Evolutionary conservation across 306 rosid species (phyloP).

Genomic region (Luffa acutangula): DNA sequence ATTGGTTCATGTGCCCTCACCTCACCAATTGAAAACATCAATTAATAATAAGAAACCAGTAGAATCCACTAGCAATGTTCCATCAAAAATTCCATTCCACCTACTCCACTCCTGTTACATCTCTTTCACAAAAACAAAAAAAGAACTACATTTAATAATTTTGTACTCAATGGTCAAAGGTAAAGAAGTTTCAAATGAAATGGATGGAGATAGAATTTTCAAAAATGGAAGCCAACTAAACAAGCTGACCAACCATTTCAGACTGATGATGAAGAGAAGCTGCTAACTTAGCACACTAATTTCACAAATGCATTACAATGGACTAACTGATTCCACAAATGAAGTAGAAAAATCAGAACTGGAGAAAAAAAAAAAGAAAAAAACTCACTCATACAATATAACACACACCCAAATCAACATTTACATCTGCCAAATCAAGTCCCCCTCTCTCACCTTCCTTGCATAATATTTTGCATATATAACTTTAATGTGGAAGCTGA

Average conservation of each 20-base stretch:
- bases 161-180: too few relatives aligned
- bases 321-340: slow-evolving; percentile 30
- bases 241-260: neutral
- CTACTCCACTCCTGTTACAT: too few relatives aligned
- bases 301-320: slow-evolving; percentile 20
- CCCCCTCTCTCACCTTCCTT: neutral
- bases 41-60: too few relatives aligned
- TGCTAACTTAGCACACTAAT: slow-evolving; percentile 14
- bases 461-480: slow-evolving; percentile 28
- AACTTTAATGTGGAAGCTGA: slow-evolving; percentile 29
- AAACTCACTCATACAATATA: slow-evolving; percentile 46
- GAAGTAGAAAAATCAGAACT: slow-evolving; percentile 19
- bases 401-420: slow-evolving; percentile 40
- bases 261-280: neutral
- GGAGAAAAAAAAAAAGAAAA: neutral
- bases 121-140: too few relatives aligned
- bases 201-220: too few relatives aligned
- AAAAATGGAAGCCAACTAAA: neutral
- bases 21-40: too few relatives aligned
- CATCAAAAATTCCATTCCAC: too few relatives aligned
- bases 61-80: too few relatives aligned
- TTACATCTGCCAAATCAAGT: slow-evolving; percentile 33
- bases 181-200: too few relatives aligned
- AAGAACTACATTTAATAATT: too few relatives aligned
- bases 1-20: too few relatives aligned